Base-by-base conservation (phyloP, 2,329 filamentous ascomycete species). In the Xylariales sp. region DNA sequence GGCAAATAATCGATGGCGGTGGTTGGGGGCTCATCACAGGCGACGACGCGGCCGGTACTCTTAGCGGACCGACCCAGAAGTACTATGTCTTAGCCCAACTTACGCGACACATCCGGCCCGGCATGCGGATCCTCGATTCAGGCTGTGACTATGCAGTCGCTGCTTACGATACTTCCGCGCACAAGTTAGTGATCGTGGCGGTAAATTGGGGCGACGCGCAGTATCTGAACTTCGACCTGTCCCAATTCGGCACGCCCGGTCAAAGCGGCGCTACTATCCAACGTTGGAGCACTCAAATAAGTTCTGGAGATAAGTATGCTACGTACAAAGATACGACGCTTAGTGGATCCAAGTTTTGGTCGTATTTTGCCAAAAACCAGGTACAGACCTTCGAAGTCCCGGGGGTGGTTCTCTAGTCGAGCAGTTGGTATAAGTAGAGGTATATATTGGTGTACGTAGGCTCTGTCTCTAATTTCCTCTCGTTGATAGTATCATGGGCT, bases 61-160 rank as follows among this genome's bases (percentile, higher is more conserved):
- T 82, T 10, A 75, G 75, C 0, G 59, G 67, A 0, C 75, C 75
- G 23, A 77, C 70, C 32, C 78, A 80, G 36, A 83, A 83, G 69
- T 83, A 82, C 72, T 83, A 76, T 64, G 76, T 79, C 3, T 72
- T 83, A n/a, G 81, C 81, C 1, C 81, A 82, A 69, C 82, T 81
- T 65, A 69, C 79, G 5, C 77, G 81, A 30, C 81, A 83, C 64
- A 80, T 83, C 48, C 75, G 79, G 0, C 75, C 76, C 1, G 81
- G 80, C 1, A 82, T 83, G 81, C 71, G 71, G 0, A 80, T 83
- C 36, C 68, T 83, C 7, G 78, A 80, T 60, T 78, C 74, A 2
- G 79, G 79, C 0, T 69, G 74, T 49, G 76, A 79, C 49, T 77
- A 79, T 57, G 75, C 77, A 0, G 76, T 81, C 9, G 81, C 80